Base-by-base conservation (phyloP, 179 eudicot genomes). In the Carnegiea gigantea region DNA sequence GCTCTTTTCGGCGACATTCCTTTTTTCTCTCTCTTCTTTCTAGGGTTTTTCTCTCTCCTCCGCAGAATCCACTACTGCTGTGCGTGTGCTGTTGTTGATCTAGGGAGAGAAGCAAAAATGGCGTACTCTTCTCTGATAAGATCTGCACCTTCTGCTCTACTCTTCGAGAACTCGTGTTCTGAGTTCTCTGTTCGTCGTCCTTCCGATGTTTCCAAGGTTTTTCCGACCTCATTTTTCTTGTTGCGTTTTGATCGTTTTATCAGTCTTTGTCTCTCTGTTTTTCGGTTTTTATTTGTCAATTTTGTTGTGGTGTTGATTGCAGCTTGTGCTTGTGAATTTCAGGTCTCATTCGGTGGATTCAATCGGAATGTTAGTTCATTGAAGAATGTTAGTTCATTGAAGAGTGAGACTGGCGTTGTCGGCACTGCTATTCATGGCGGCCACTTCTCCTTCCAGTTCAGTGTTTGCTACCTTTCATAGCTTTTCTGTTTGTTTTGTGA, bases 361-460 rank as follows among this genome's bases (percentile, higher is more conserved):
- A 79, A 79, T 83, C 81, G 78, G 57, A 81, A 48, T 62, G 53
- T 73, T 64, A 87, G 79, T 62, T 86, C 90, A 14, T 80, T 88
- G 74, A 91, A 89, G 84, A 80, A 84, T 79, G 90, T 73, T 64
- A 87, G 79, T 62, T 86, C 90, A 14, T 80, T 88, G 74, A 91
- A 89, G 84, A 80, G 85, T 79, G 90, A 86, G 79, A 88, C 85
- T 33, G 84, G 83, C 87, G 62, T 89, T 77, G 85, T 87, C 33
- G 96, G 96, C 28, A 43, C 85, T 84, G 77, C 84, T 70, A 78
- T 91, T 83, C 46, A 79, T 68, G 79, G 75, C 81, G 84, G 77
- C 46, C 87, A 90, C 2, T 88, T 87, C 73, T 83, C 86, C 20
- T 33, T 88, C 82, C 91, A 86, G 98, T 93, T 89, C 80, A 88